Evolutionary conservation across 139 green algal genomes (phyloP).

Genomic region (Chlorella sp.): DNA sequence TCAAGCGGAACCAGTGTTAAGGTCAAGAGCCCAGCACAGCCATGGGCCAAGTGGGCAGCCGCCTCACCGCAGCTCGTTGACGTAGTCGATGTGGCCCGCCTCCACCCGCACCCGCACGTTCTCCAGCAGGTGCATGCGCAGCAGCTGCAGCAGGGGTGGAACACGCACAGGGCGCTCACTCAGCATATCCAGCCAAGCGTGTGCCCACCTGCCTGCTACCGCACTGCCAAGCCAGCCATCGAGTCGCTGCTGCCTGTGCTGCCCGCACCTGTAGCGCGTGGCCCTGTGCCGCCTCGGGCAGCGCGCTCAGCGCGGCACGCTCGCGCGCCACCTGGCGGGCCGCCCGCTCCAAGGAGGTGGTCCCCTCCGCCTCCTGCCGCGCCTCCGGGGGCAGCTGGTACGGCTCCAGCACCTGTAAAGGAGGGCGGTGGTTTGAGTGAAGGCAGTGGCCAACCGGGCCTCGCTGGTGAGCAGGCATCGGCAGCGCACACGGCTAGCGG

Average conservation of each 20-base stretch:
- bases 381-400: conserved; percentile 16
- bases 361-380: background rate
- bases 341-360: background rate
- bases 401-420: conserved; percentile 6
- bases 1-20: background rate
- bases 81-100: conserved; percentile 75
- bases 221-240: too few species aligned
- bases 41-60: background rate
- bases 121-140: conserved; percentile 79
- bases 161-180: background rate
- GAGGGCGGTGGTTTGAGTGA: too few species aligned
- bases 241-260: too few species aligned
- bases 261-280: conserved; percentile 20
- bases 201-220: background rate
- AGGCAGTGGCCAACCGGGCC: too few species aligned
- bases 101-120: conserved; percentile 73
- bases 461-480: too few species aligned
- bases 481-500: too few species aligned
- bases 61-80: conserved; percentile 72
- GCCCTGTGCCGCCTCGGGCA: conserved; percentile 19
- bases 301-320: background rate
- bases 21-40: background rate
- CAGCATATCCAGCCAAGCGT: background rate
- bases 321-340: conserved; percentile 8
- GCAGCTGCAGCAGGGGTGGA: conserved; percentile 38